These are phyloP conservation scores for Flueggea neowawraea DNA, from an alignment of 441 rosid genomes.

Conservation along the genomic window DNA sequence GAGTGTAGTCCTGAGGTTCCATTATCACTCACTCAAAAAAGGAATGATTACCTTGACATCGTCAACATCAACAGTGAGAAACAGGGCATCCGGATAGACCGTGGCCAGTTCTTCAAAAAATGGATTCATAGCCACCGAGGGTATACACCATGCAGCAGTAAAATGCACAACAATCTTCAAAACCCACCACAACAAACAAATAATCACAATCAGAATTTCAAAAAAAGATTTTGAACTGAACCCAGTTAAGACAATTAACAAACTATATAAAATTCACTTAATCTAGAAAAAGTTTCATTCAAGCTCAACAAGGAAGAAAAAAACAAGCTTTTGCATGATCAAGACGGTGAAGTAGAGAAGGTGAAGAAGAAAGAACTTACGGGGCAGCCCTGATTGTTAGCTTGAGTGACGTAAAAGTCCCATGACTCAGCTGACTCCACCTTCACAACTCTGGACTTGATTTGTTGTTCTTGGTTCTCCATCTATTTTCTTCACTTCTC, in stretches of 20 bases:
- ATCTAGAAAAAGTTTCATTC: too few species aligned
- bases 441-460: conserved; percentile 50
- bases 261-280: too few species aligned
- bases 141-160: conserved; percentile 91
- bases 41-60: conserved; percentile 59
- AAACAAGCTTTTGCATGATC: background rate
- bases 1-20: too few species aligned
- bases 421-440: conserved; percentile 63
- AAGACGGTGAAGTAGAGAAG: background rate
- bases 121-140: conserved; percentile 89
- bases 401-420: conserved; percentile 55
- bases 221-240: too few species aligned
- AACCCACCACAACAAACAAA: background rate
- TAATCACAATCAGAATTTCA: too few species aligned
- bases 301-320: background rate
- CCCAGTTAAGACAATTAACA: too few species aligned
- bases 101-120: conserved; percentile 70
- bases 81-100: conserved; percentile 57
- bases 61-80: conserved; percentile 89
- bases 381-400: conserved; percentile 54
- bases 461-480: conserved; percentile 49
- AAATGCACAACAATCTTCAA: conserved; percentile 78
- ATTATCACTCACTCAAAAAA: background rate
- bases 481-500: conserved; percentile 16
- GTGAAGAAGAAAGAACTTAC: conserved; percentile 23